Base-by-base conservation (phyloP, 2,329 filamentous ascomycete genomes). In the Neoarthrinium moseri region DNA sequence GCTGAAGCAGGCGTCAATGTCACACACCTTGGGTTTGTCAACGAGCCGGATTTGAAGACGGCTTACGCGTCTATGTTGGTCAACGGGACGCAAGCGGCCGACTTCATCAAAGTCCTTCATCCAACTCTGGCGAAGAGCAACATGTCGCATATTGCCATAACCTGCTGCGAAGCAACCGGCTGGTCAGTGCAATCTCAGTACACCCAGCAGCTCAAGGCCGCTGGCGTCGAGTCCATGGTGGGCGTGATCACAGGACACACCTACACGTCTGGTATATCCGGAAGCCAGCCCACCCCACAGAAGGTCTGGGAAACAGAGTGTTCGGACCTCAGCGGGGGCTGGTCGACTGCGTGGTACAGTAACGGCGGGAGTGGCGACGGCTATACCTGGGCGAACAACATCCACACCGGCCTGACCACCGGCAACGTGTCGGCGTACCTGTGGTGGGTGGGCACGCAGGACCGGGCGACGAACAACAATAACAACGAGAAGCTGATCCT, bases 51-150 rank as follows among this genome's bases (percentile, higher is more conserved):
- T 27, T 15, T 45, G 26, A 65, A 56, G 21, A 48, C 45, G 32
- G 52, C 33, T 22, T 73, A 75, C 50, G 73, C 74, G 10, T 68
- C 65, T 5, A 78, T 78, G 74, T 61, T 63, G 24, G 71, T 68
- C 7, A 60, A 66, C 24, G 70, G 69, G 43, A 66, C 62, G 13
- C 65, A 78, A 61, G 74, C 74, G 4, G 74, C 71, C 36, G 70
- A 74, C 32, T 78, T 80, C 57, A 73, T 80, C 60, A 58, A 63
- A 46, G 63, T 74, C n/a, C 65, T 80, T 34, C 63, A 66, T 41
- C 62, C 67, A 15, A 71, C 69, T 2, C 63, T 77, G 37, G 59
- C 52, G 26, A 43, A 53, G 15, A 48, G 49, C 6, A 55, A 53
- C 33, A 49, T 61, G 27, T 46, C 41, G 12, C 38, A 47, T 17